Evolutionary conservation across 2,329 filamentous ascomycete genomes (phyloP), one percentile per base, ranked within the genome.

Genomic region (Davidsoniella eucalypti): DNA sequence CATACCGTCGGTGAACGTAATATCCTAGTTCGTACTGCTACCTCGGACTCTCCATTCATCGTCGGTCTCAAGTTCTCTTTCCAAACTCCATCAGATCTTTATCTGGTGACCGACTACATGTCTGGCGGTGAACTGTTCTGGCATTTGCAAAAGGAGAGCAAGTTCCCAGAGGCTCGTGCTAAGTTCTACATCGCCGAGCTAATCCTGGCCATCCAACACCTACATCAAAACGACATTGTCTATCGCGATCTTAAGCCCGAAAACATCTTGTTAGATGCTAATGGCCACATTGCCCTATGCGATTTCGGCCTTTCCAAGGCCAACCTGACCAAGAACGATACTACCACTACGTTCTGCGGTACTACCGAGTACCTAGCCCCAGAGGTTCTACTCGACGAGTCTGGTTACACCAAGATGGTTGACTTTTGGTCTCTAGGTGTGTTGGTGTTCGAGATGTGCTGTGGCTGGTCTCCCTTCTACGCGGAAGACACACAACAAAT

Each of bases 31-130:
- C 84, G 92, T 56, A 98, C 92, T 4, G 92, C 92, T 25, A 96
- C 85, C 67, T 82, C 90, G 1, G 87, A 96, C 56, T 33, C 26
- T 33, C 87, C 90, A 0, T 98, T 98, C 61, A 98, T 98, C 55
- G 92, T 98, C 39, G 90, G 90, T 6, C 73, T 98, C 59, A 98
- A 98, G 61, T 98, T 96, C 63, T 96, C 92, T 0, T 98, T 98
- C 70, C 92, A 98, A 64, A 96, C 92, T 0, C 86, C 88, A 1
- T 92, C 88, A 3, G 92, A 98, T 64, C 76, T 98, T 2, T 96
- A 96, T 63, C 73, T 98, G n/a, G 92, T 98, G 12, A 96, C 92
- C 4, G 92, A 96, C 63, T 98, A 95, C 69, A 96, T 98, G 92
- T 98, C 92, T 14, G 92, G 92, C 38, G 92, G 92, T 52, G 92